phyloP scores from a whole-genome alignment of 495 filamentous ascomycete species.

The Xylaria palmicola region DNA sequence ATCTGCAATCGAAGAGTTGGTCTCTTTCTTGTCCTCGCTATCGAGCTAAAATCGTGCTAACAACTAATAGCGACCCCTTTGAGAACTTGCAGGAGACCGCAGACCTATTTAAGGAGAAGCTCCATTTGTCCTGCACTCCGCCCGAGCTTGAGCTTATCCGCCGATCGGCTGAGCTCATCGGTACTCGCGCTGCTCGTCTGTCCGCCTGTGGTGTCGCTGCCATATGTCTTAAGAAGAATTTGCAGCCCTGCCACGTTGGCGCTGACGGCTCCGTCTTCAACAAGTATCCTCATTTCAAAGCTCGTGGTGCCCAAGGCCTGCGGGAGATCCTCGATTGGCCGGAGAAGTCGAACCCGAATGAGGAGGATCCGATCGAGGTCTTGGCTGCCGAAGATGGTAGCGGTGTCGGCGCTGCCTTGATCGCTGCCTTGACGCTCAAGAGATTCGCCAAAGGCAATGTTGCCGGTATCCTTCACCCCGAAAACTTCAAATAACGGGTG shows the following conservation, averaged over 20 bases:
- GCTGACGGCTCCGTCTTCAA: conserved; percentile 97
- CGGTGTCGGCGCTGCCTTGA: conserved; percentile 93
- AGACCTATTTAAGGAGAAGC: conserved; percentile 72
- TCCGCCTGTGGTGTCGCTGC: conserved; percentile 93
- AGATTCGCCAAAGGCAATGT: conserved; percentile 74
- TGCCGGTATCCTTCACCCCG: conserved; percentile 74
- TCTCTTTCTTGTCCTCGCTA: conserved; percentile 1
- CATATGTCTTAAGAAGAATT: conserved; percentile 93
- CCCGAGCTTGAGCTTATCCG: conserved; percentile 84
- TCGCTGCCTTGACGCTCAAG: conserved; percentile 91
- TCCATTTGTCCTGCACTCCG: conserved; percentile 64
- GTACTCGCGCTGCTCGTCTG: conserved; percentile 87
- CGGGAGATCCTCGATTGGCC: conserved; percentile 94
- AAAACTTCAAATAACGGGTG: conserved; percentile 48
- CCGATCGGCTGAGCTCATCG: conserved; percentile 87
- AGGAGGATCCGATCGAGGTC: conserved; percentile 82
- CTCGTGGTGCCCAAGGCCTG: conserved; percentile 80
- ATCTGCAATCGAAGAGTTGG: conserved; percentile 86
- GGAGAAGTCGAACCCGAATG: conserved; percentile 54
- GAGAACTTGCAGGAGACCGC: conserved; percentile 87
- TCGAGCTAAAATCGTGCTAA: neutral
- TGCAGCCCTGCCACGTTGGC: conserved; percentile 84
- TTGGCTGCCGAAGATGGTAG: conserved; percentile 88
- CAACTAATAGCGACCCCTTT: conserved; percentile 67
- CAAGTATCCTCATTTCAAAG: conserved; percentile 97